A percentile compares a stretch with the other conserved stretches of the same genome.
phyloP scores from a whole-genome alignment of 2,329 filamentous ascomycete genomes.

The Dactylellina cionopaga region DNA sequence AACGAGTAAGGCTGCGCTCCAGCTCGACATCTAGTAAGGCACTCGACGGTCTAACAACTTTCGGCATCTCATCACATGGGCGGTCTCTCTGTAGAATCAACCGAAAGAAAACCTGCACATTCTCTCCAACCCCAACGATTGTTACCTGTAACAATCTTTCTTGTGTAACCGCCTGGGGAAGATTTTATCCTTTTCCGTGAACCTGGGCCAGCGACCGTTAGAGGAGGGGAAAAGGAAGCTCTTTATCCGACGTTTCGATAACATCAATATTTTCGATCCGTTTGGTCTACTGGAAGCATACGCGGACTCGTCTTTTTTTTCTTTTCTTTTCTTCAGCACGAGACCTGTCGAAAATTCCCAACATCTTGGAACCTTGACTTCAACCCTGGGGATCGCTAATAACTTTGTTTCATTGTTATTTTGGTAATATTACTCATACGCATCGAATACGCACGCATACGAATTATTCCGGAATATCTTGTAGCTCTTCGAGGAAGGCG shows the following conservation, averaged over 20 bases:
- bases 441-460: not conserved
- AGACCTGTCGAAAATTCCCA: too few relatives aligned
- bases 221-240: constrained; percentile 26
- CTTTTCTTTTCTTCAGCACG: too few relatives aligned
- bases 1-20: constrained; percentile 10
- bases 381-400: not conserved
- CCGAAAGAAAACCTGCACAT: constrained; percentile 50
- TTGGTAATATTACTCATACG: constrained; percentile 4
- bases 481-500: constrained; percentile 12
- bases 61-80: constrained; percentile 47
- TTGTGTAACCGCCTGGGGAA: constrained; percentile 46
- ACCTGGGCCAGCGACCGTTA: constrained; percentile 30
- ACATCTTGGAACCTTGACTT: constrained; percentile 19
- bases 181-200: constrained; percentile 49
- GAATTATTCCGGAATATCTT: constrained; percentile 32
- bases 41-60: constrained; percentile 32
- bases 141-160: constrained; percentile 36
- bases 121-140: constrained; percentile 25
- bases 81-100: constrained; percentile 21
- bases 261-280: not conserved
- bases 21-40: constrained; percentile 9
- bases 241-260: constrained; percentile 33
- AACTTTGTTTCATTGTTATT: not conserved
- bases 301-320: constrained; percentile 19
- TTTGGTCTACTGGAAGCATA: constrained; percentile 4